phyloP scores from a whole-genome alignment of 192 early-diverging fungal genomes.

The Linnemannia hyalina region DNA sequence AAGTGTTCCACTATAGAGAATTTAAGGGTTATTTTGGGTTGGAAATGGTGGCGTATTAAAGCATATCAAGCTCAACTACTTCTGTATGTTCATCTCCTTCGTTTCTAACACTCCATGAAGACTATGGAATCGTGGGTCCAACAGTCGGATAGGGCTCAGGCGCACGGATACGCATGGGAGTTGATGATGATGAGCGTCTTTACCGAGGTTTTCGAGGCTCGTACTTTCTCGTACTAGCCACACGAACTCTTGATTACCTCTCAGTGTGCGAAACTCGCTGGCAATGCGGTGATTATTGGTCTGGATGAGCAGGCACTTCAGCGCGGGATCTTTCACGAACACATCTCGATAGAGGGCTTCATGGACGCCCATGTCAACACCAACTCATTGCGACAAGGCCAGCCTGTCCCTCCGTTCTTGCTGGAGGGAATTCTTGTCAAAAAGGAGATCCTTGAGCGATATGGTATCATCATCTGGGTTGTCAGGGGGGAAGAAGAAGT shows the following conservation, averaged over 20 bases:
- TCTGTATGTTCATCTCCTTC: not conserved
- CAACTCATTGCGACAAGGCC: not conserved
- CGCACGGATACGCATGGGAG: slow-evolving; percentile 17
- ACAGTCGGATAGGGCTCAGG: slow-evolving; percentile 13
- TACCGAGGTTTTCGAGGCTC: slow-evolving; percentile 11
- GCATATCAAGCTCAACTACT: not conserved
- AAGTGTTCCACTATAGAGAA: not conserved
- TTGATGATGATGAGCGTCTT: slow-evolving; percentile 21
- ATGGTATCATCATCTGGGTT: no score
- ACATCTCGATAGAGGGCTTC: slow-evolving; percentile 20
- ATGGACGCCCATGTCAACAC: slow-evolving; percentile 22
- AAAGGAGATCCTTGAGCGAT: no score
- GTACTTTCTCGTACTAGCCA: slow-evolving; percentile 15
- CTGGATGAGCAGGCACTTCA: slow-evolving; percentile 13
- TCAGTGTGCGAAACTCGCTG: not conserved
- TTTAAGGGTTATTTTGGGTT: not conserved
- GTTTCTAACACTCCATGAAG: slow-evolving; percentile 22
- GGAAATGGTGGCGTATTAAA: not conserved
- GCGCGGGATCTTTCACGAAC: slow-evolving; percentile 13
- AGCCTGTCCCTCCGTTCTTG: slow-evolving; percentile 20
- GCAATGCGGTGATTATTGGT: slow-evolving; percentile 16
- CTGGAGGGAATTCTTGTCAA: no score
- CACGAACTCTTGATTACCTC: slow-evolving; percentile 1
- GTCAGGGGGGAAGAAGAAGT: no score
- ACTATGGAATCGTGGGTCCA: not conserved